phyloP scores from a whole-genome alignment of 1,139 yeast genomes.

The Petasospora fabianii region DNA sequence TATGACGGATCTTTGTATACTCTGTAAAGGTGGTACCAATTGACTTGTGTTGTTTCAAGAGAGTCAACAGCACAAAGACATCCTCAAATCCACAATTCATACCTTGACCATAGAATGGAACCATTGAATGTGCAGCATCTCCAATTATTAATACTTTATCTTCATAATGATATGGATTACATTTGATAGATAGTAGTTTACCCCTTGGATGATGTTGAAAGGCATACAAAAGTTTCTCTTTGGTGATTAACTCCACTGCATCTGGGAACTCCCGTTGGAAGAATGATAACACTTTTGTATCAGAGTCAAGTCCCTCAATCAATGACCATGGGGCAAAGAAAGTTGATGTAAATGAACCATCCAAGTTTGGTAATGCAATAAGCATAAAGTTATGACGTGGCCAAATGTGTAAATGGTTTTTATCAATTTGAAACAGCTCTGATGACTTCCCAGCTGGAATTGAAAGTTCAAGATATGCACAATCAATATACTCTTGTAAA shows the following conservation, averaged over 20 bases:
- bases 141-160: slow-evolving; percentile 74
- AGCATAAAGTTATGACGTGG: slow-evolving; percentile 85
- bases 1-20: slow-evolving; percentile 56
- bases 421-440: slow-evolving; percentile 48
- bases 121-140: slow-evolving; percentile 96
- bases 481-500: slow-evolving; percentile 75
- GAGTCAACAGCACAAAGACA: slow-evolving; percentile 60
- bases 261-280: slow-evolving; percentile 67
- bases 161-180: slow-evolving; percentile 64
- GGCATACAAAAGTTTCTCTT: slow-evolving; percentile 46
- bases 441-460: slow-evolving; percentile 49
- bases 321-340: slow-evolving; percentile 82
- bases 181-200: slow-evolving; percentile 63
- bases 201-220: slow-evolving; percentile 69
- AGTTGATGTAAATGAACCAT: slow-evolving; percentile 87
- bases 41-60: slow-evolving; percentile 45
- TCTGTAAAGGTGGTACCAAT: slow-evolving; percentile 45
- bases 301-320: slow-evolving; percentile 49
- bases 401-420: slow-evolving; percentile 90
- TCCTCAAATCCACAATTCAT: slow-evolving; percentile 97
- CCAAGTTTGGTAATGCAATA: slow-evolving; percentile 81
- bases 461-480: slow-evolving; percentile 75
- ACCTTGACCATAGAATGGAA: slow-evolving; percentile 96
- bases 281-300: slow-evolving; percentile 47
- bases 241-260: slow-evolving; percentile 66